phyloP scores from a whole-genome alignment of 2,329 filamentous ascomycete genomes.

The Scedosporium apiospermum region DNA sequence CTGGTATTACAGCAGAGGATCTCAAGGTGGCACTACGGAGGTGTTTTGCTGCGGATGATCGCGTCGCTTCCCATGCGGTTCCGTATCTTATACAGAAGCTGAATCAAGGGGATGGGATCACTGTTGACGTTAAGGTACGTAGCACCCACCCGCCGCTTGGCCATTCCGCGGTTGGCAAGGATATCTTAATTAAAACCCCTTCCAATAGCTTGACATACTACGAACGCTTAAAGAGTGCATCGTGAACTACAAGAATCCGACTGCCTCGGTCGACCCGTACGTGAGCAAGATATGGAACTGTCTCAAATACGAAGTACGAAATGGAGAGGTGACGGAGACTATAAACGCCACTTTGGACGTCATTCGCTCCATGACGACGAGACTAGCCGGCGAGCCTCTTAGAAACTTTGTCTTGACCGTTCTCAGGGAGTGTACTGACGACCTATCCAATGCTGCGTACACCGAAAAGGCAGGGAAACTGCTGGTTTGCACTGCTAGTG shows the following conservation, averaged over 20 bases:
- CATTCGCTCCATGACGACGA: conserved; percentile 37
- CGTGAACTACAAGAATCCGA: conserved; percentile 34
- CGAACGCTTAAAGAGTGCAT: conserved; percentile 46
- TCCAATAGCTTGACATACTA: conserved; percentile 41
- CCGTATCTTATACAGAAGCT: conserved; percentile 48
- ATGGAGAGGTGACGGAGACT: conserved; percentile 48
- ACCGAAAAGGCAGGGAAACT: conserved; percentile 42
- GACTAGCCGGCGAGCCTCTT: conserved; percentile 33
- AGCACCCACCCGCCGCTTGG: neutral
- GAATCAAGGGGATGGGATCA: conserved; percentile 49
- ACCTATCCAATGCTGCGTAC: conserved; percentile 43
- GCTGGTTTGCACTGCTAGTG: conserved; percentile 39
- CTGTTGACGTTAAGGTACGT: conserved; percentile 45
- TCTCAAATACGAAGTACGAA: conserved; percentile 54
- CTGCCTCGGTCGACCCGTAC: conserved; percentile 38
- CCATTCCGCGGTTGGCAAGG: neutral
- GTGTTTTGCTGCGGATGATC: conserved; percentile 43
- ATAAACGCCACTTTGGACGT: conserved; percentile 47
- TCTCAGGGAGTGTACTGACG: conserved; percentile 43
- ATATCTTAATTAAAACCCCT: neutral
- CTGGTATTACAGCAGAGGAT: conserved; percentile 44
- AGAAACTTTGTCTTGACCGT: conserved; percentile 36
- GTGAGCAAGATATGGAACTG: conserved; percentile 45
- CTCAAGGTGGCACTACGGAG: conserved; percentile 42
- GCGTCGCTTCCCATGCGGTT: conserved; percentile 34